A percentile compares a stretch with the other conserved stretches of the same genome.
These are phyloP conservation scores for Glomus cerebriforme DNA, from an alignment of 192 early-diverging fungal species.

Conservation along the genomic window DNA sequence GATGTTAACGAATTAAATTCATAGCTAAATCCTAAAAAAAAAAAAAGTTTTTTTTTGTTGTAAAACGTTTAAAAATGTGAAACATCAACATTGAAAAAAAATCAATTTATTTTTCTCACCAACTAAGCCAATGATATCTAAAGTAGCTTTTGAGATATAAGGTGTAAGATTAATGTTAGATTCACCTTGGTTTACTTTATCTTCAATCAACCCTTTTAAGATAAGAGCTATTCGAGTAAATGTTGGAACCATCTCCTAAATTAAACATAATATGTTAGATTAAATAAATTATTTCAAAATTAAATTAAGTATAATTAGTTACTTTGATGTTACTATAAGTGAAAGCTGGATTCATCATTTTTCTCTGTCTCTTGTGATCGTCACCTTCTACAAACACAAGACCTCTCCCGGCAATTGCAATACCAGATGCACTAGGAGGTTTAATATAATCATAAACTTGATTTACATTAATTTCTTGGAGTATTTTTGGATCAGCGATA, in stretches of 20 bases:
- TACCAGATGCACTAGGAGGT: slow-evolving; percentile 30
- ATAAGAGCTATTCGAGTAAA: slow-evolving; percentile 37
- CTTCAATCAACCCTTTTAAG: slow-evolving; percentile 42
- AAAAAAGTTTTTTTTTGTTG: no score
- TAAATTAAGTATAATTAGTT: slow-evolving; percentile 28
- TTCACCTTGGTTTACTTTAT: slow-evolving; percentile 23
- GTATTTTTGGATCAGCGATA: slow-evolving; percentile 50
- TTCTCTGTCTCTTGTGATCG: slow-evolving; percentile 52
- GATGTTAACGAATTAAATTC: slow-evolving; percentile 46
- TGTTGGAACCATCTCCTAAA: slow-evolving; percentile 20
- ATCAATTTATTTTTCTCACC: slow-evolving; percentile 19
- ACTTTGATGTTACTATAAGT: slow-evolving; percentile 43
- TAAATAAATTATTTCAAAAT: slow-evolving; percentile 28
- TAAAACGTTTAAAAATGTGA: no score
- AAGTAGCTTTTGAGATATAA: slow-evolving; percentile 43
- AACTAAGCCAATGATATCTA: slow-evolving; percentile 50
- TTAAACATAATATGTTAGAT: neutral
- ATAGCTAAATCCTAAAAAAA: slow-evolving; percentile 45
- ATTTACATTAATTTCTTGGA: slow-evolving; percentile 47
- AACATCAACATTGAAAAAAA: neutral
- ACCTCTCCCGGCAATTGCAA: slow-evolving; percentile 47
- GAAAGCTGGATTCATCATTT: slow-evolving; percentile 62
- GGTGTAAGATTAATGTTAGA: slow-evolving; percentile 41
- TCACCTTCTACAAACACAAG: slow-evolving; percentile 55
- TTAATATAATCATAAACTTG: slow-evolving; percentile 53